Conservation (phyloP, 495 filamentous ascomycete genomes). For the Glutinoglossum americanum region DNA sequence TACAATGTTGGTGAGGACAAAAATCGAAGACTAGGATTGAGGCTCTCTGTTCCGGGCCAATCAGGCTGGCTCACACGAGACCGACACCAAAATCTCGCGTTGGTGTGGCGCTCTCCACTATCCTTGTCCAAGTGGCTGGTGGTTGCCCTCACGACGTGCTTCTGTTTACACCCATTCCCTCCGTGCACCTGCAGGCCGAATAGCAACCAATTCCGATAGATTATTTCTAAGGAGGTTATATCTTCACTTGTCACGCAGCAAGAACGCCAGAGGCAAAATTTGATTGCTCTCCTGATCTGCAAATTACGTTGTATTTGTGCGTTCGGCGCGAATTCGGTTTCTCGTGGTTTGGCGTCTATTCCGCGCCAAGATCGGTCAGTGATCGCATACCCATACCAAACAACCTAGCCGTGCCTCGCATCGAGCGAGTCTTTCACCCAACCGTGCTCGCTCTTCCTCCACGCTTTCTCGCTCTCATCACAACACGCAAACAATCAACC, state of each 20-base stretch:
- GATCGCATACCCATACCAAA: constrained; percentile 3
- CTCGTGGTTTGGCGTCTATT: constrained; percentile 1
- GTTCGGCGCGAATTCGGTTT: not conserved
- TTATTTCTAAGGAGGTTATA: not conserved
- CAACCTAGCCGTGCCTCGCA: constrained; percentile 1
- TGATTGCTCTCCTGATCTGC: not conserved
- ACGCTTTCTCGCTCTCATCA: constrained; percentile 1
- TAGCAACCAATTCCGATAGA: not conserved
- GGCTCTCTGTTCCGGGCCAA: not conserved
- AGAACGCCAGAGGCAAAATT: not conserved
- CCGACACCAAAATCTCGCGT: not conserved
- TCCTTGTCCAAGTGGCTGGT: not conserved
- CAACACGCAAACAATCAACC: not conserved
- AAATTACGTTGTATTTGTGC: not conserved
- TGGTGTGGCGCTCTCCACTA: not conserved
- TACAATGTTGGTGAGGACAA: not conserved
- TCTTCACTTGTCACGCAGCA: not conserved
- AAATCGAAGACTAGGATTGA: not conserved
- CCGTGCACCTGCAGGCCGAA: not conserved
- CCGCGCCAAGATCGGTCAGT: not conserved
- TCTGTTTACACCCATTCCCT: not conserved
- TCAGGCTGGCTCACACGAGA: not conserved
- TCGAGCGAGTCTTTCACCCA: not conserved
- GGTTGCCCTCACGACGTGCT: not conserved
- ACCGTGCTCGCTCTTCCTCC: not conserved